phyloP scores from a whole-genome alignment of 1,284 basidiomycete genomes.

The Ganoderma sinense region DNA sequence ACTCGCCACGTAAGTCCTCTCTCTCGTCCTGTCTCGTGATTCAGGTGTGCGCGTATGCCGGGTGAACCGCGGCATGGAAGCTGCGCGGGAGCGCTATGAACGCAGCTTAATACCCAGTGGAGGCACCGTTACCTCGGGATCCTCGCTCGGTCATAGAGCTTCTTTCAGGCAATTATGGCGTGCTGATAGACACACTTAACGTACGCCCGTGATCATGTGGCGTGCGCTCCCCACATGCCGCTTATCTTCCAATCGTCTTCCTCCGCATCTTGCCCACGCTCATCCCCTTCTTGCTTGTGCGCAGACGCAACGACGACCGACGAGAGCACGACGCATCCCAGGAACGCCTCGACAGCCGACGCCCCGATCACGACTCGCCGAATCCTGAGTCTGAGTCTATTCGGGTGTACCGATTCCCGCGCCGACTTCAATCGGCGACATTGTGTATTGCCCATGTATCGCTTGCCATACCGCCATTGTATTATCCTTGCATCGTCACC shows the following conservation, averaged over 20 bases:
- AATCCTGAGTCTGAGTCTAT: conserved; percentile 27
- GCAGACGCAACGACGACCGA: conserved; percentile 39
- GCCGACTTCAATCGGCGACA: conserved; percentile 4
- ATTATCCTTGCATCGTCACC: conserved; percentile 16
- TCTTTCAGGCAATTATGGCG: conserved; percentile 11
- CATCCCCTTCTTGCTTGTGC: not conserved
- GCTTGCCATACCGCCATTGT: conserved; percentile 25
- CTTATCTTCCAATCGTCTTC: conserved; percentile 23
- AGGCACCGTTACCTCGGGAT: not conserved
- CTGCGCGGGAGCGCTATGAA: conserved; percentile 15
- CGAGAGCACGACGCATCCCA: conserved; percentile 36
- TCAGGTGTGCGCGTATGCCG: conserved; percentile 12
- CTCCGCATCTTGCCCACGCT: conserved; percentile 3
- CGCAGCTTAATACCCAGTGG: conserved; percentile 5
- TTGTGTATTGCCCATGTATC: conserved; percentile 31
- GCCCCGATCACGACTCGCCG: conserved; percentile 38
- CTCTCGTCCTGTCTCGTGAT: conserved; percentile 25
- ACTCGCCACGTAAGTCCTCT: conserved; percentile 43
- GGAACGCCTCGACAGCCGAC: conserved; percentile 35
- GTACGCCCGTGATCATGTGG: conserved; percentile 7
- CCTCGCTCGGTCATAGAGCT: conserved; percentile 5
- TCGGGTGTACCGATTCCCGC: not conserved
- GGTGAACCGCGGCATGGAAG: conserved; percentile 23
- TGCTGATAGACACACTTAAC: conserved; percentile 7
- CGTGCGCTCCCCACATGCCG: not conserved